Evolutionary conservation across 768 basidiomycete species (phyloP).

Genomic region (Agaricus subrufescens): DNA sequence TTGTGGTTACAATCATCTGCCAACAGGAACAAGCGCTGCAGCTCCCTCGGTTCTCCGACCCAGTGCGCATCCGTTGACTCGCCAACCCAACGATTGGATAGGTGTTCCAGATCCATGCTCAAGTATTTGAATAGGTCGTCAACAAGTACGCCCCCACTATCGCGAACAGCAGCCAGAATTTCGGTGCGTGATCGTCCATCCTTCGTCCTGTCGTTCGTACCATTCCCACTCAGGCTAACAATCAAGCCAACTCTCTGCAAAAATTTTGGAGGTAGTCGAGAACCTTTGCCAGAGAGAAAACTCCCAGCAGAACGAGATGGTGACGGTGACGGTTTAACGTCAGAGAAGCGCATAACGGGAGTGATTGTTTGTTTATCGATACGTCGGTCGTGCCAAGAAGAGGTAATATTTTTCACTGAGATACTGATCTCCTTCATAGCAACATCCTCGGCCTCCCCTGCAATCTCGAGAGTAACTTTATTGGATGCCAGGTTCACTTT

Average conservation of each 20-base stretch:
- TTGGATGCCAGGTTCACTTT: constrained; percentile 17
- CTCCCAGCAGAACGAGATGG: constrained; percentile 45
- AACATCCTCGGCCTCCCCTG: constrained; percentile 32
- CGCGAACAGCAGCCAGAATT: constrained; percentile 38
- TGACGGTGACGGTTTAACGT: constrained; percentile 33
- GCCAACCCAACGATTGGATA: constrained; percentile 50
- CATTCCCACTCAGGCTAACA: constrained; percentile 43
- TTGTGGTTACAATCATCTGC: constrained; percentile 66
- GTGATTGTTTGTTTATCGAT: constrained; percentile 39
- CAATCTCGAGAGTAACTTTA: constrained; percentile 32
- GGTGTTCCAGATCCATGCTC: constrained; percentile 38
- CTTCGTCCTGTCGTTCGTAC: constrained; percentile 35
- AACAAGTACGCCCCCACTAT: constrained; percentile 51
- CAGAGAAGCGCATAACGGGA: constrained; percentile 33
- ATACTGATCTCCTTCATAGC: constrained; percentile 40
- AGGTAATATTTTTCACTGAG: constrained; percentile 42
- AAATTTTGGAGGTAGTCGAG: constrained; percentile 22
- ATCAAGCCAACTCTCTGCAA: constrained; percentile 53
- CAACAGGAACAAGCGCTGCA: constrained; percentile 59
- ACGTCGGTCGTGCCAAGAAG: constrained; percentile 50
- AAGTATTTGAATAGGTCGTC: constrained; percentile 61
- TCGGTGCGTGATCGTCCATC: constrained; percentile 19
- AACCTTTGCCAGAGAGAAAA: constrained; percentile 23
- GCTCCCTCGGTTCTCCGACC: constrained; percentile 28
- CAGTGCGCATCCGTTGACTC: constrained; percentile 42